Percentiles rank a stretch among this genome's conserved stretches.
Conservation (phyloP, 305 asterid genomes). For the Coffea humblotiana region DNA sequence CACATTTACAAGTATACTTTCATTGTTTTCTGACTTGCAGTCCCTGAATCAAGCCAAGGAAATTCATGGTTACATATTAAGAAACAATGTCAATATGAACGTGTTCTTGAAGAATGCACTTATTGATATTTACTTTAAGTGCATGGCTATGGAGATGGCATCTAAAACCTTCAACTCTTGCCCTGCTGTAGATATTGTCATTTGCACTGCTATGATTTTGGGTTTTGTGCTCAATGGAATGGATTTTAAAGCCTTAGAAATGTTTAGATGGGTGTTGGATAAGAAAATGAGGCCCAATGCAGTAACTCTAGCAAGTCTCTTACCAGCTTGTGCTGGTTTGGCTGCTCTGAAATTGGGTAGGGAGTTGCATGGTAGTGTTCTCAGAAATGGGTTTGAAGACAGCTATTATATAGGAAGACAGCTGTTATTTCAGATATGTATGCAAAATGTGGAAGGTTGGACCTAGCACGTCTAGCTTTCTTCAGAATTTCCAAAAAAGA, state of each 20-base stretch:
- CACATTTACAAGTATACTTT: constrained; percentile 79
- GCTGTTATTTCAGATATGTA: constrained; percentile 82
- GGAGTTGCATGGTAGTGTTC: constrained; percentile 66
- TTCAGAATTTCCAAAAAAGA: constrained; percentile 54
- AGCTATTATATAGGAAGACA: constrained; percentile 67
- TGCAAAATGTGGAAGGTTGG: constrained; percentile 79
- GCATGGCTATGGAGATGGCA: constrained; percentile 59
- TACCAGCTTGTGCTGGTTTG: constrained; percentile 88
- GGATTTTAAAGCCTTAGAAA: constrained; percentile 56
- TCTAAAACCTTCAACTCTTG: constrained; percentile 46
- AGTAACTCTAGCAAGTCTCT: constrained; percentile 67
- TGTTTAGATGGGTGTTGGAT: constrained; percentile 48
- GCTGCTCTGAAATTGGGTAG: constrained; percentile 53
- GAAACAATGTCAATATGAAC: constrained; percentile 55
- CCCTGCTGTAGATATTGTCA: constrained; percentile 58
- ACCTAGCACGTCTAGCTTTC: constrained; percentile 55
- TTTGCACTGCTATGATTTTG: constrained; percentile 79
- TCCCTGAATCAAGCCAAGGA: constrained; percentile 49
- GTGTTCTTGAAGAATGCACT: constrained; percentile 77
- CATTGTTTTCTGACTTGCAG: constrained; percentile 49
- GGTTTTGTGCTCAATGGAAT: constrained; percentile 75
- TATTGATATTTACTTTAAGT: constrained; percentile 78
- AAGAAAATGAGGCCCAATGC: constrained; percentile 74
- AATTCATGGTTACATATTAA: constrained; percentile 63
- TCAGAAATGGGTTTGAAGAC: constrained; percentile 53